phyloP scores from a whole-genome alignment of 192 early-diverging fungal species.

The Linnemannia exigua region DNA sequence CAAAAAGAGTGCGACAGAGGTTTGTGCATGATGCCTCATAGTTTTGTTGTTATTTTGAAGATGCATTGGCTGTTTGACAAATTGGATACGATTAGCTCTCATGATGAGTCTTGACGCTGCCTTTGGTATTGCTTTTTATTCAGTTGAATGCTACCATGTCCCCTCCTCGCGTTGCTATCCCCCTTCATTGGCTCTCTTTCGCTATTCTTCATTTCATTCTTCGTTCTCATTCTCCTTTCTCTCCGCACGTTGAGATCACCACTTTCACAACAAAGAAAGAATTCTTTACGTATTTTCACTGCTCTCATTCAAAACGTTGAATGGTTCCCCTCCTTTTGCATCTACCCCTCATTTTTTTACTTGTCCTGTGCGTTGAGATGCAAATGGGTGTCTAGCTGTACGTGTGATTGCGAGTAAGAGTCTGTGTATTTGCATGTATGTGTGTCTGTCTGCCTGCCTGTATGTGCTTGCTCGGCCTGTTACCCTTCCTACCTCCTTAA shows the following conservation, averaged over 20 bases:
- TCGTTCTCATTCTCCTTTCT: background rate
- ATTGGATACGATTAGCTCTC: no score
- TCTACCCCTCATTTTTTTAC: no score
- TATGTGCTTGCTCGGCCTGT: background rate
- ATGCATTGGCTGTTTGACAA: no score
- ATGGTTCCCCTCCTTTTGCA: background rate
- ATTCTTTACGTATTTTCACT: background rate
- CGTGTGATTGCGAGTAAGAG: background rate
- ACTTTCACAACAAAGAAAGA: background rate
- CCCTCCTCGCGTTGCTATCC: background rate
- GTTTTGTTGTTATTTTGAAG: no score
- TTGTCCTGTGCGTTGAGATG: background rate
- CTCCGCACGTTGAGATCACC: background rate
- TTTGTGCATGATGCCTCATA: no score
- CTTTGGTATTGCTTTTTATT: no score
- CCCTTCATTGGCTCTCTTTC: background rate
- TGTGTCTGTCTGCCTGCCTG: background rate
- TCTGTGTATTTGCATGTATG: background rate
- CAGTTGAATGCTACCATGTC: background rate
- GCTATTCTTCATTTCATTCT: no score
- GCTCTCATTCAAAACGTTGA: background rate
- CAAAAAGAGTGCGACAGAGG: no score
- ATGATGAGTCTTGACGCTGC: no score
- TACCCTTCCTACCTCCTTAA: constrained; percentile 1
- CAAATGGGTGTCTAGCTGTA: background rate